Evolutionary conservation across 2,329 filamentous ascomycete species (phyloP), one percentile per base, ranked within the genome.

Genomic region (Beauveria brongniartii): DNA sequence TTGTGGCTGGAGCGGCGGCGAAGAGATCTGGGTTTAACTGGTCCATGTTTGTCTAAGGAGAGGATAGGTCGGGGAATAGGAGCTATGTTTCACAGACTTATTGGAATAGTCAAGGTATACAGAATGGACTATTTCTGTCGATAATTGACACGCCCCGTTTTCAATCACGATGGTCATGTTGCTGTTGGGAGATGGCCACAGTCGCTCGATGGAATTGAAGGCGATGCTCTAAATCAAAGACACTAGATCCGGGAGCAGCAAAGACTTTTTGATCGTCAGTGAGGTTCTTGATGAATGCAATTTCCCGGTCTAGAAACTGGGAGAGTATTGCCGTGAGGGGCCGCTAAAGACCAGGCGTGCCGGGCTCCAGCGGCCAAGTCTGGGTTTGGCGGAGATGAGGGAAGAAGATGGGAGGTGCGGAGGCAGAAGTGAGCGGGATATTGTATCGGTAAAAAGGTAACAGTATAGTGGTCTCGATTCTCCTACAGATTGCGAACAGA

Each of bases 401-500:
- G 56, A 24, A 9, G 37, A 44, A 22, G 56, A 44, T 18, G 24
- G n/a, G 34, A 1, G 1, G 46, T 34, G 30, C 16, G 5, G 18
- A 6, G 10, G 16, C 7, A 9, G n/a, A 5, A 16, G 16, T 16
- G 26, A 7, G 16, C 1, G 14, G 41, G n/a, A n/a, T 30, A 56
- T n/a, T 2, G 20, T 3, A 30, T 4, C 34, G n/a, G 1, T 47
- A 56, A 56, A 56, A 56, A 56, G n/a, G 5, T 1, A 22, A 14
- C 1, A n/a, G 7, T 30, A n/a, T 24, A 20, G 1, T 5, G 10
- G 12, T n/a, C 3, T 14, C 12, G 1, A 77, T 73, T 75, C 77
- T 73, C 64, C 74, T 64, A 61, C 48, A 55, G 60, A 54, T 47
- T 73, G 72, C 75, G 85, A 84, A 75, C 76, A 78, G 69, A 86